Evolutionary conservation across 768 basidiomycete genomes (phyloP).

Genomic region (Tylopilus plumbeoviolaceoides): DNA sequence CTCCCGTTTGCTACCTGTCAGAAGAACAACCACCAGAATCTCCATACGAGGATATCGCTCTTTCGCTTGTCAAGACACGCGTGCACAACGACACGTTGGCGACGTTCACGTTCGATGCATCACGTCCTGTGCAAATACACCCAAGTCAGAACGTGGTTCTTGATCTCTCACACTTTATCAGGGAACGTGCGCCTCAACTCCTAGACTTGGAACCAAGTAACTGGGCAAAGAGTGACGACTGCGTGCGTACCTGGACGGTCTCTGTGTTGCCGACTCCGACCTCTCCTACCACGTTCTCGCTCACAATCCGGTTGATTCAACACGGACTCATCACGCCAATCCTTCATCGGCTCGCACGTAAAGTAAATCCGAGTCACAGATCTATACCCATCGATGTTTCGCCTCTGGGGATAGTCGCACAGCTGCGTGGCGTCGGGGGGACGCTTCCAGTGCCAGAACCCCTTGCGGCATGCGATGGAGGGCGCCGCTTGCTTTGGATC

Average conservation of each 20-base stretch:
- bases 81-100: constrained; percentile 37
- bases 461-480: constrained; percentile 21
- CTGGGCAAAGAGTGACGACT: constrained; percentile 52
- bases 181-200: constrained; percentile 44
- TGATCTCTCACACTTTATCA: constrained; percentile 50
- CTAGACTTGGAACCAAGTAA: constrained; percentile 42
- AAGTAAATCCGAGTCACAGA: constrained; percentile 6
- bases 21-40: constrained; percentile 37
- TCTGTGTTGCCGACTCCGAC: constrained; percentile 30
- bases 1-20: constrained; percentile 49
- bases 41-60: constrained; percentile 31
- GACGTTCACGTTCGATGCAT: constrained; percentile 49
- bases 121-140: constrained; percentile 21
- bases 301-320: constrained; percentile 55
- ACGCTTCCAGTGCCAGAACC: constrained; percentile 34
- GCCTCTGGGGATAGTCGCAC: constrained; percentile 37
- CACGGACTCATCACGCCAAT: constrained; percentile 54
- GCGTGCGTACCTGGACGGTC: constrained; percentile 63
- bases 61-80: constrained; percentile 19
- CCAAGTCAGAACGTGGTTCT: constrained; percentile 53
- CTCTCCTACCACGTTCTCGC: constrained; percentile 27
- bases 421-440: constrained; percentile 52
- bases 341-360: constrained; percentile 42
- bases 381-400: constrained; percentile 14
- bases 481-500: constrained; percentile 46